A percentile compares a stretch with the other conserved stretches of the same genome.
Conservation (phyloP, 345 rosid genomes). For the Psidium friedrichsthalianum region DNA sequence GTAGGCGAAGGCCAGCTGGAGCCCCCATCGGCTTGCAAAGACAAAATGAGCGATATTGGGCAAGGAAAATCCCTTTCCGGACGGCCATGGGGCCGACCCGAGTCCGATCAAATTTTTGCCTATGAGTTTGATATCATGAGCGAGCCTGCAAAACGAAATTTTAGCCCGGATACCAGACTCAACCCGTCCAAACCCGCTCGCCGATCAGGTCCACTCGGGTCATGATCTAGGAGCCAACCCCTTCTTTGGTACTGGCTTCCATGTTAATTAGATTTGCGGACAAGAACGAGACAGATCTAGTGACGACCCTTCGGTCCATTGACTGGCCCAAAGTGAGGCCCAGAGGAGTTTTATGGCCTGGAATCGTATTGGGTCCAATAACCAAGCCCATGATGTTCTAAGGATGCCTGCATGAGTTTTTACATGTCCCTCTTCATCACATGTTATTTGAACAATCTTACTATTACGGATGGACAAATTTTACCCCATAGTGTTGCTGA, state of each 20-base stretch:
- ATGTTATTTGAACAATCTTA: background rate
- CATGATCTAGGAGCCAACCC: background rate
- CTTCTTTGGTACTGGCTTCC: background rate
- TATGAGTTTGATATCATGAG: background rate
- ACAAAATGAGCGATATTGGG: background rate
- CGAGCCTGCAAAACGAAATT: background rate
- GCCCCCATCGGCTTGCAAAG: background rate
- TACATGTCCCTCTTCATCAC: background rate
- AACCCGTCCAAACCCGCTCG: background rate
- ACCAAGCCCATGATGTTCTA: background rate
- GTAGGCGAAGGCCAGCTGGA: background rate
- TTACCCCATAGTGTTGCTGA: background rate
- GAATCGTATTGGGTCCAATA: background rate
- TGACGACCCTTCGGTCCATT: background rate
- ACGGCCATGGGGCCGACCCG: background rate
- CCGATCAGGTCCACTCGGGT: background rate
- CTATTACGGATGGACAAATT: background rate
- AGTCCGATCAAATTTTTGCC: background rate
- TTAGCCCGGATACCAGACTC: background rate
- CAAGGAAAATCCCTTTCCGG: background rate
- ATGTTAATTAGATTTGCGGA: background rate
- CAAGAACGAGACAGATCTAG: background rate
- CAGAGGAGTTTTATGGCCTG: background rate
- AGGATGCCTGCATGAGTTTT: background rate
- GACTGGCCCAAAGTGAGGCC: background rate